Conservation (phyloP, 2,329 filamentous ascomycete genomes). For the Arthrocladium fulminans region DNA sequence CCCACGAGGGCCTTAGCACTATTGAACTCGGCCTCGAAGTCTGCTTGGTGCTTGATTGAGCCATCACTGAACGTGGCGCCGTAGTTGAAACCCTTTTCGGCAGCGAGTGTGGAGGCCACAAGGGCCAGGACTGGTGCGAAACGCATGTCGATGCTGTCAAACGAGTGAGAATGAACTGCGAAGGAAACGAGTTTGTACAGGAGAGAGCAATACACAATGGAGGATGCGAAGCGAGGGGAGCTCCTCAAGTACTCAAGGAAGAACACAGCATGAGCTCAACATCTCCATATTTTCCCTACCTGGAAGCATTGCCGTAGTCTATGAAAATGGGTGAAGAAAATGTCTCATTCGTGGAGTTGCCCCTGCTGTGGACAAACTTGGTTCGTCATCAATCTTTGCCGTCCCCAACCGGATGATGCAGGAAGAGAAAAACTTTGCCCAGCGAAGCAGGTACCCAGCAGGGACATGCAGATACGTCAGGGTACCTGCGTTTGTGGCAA, state of each 20-base stretch:
- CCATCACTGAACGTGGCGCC: slow-evolving; percentile 34
- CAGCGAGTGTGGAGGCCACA: slow-evolving; percentile 25
- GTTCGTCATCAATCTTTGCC: slow-evolving; percentile 5
- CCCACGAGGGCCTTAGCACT: slow-evolving; percentile 35
- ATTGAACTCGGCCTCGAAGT: slow-evolving; percentile 39
- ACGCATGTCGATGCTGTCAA: slow-evolving; percentile 19
- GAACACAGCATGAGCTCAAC: background rate
- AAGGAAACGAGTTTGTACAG: background rate
- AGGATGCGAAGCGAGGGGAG: background rate
- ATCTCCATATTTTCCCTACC: background rate
- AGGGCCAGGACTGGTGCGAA: slow-evolving; percentile 27
- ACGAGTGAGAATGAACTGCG: background rate
- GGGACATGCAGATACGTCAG: background rate
- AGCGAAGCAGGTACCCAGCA: background rate
- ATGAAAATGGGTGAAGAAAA: background rate
- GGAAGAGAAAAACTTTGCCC: background rate
- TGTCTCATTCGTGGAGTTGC: background rate
- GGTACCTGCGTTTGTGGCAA: background rate
- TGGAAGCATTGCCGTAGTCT: background rate
- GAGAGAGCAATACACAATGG: background rate
- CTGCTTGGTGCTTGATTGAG: slow-evolving; percentile 33
- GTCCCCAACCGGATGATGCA: background rate
- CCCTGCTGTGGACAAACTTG: background rate
- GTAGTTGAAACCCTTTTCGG: slow-evolving; percentile 42
- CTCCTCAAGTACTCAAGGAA: background rate